Conservation (phyloP, 192 early-diverging fungal genomes). For the Umbelopsis ramanniana region DNA sequence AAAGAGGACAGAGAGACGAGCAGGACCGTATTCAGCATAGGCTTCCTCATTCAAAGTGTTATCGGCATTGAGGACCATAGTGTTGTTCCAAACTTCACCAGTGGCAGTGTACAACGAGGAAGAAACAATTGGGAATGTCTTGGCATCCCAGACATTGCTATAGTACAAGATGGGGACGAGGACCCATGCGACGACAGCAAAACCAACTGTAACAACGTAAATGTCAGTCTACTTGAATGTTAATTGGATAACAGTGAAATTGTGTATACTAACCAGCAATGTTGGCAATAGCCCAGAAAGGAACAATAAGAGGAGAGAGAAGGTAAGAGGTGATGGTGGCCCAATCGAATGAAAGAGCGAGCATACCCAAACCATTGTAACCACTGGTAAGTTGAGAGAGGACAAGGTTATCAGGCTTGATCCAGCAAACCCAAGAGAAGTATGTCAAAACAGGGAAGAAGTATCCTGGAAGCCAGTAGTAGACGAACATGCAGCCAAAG, state of each 20-base stretch:
- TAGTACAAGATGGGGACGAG: conserved; percentile 56
- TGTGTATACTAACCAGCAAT: conserved; percentile 31
- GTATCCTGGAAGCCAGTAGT: conserved; percentile 62
- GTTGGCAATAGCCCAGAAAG: conserved; percentile 52
- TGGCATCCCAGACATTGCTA: conserved; percentile 51
- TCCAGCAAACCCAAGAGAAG: conserved; percentile 60
- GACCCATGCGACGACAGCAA: conserved; percentile 54
- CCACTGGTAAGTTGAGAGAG: conserved; percentile 48
- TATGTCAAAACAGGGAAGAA: conserved; percentile 52
- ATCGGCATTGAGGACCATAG: conserved; percentile 35
- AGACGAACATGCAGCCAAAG: conserved; percentile 55
- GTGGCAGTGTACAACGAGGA: conserved; percentile 37
- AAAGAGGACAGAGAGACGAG: conserved; percentile 55
- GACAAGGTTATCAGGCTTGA: conserved; percentile 46
- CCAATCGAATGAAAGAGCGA: conserved; percentile 68
- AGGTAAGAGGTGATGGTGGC: conserved; percentile 46
- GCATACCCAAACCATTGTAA: conserved; percentile 56
- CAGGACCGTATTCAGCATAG: conserved; percentile 51
- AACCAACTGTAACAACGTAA: conserved; percentile 32
- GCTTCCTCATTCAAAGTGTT: conserved; percentile 44
- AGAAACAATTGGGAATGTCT: conserved; percentile 48
- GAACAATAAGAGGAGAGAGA: conserved; percentile 39
- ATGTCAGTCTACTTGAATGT: neutral
- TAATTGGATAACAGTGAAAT: neutral
- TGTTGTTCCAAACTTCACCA: conserved; percentile 42